Conservation (phyloP, 352 stramenopile genomes). For the Phytophthora capsici region DNA sequence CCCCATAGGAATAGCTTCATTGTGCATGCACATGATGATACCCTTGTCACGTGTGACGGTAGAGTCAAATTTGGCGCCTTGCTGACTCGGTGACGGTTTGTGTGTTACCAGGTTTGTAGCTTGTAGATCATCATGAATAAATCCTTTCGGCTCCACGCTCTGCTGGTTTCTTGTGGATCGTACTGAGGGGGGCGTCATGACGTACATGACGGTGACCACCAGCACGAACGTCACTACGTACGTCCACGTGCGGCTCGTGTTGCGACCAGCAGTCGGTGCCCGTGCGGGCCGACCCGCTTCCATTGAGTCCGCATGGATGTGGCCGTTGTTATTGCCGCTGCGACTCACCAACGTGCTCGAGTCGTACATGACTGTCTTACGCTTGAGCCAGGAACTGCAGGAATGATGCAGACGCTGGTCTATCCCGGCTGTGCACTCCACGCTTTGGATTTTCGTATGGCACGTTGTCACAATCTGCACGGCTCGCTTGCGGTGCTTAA, state of each 20-base stretch:
- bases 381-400: slow-evolving; percentile 22
- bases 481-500: background rate
- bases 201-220: slow-evolving; percentile 25
- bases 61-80: slow-evolving; percentile 23
- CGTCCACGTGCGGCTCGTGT: slow-evolving; percentile 20
- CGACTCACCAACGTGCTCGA: slow-evolving; percentile 29
- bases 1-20: slow-evolving; percentile 46
- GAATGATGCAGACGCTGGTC: slow-evolving; percentile 15
- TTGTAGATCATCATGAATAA: slow-evolving; percentile 1
- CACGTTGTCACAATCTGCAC: background rate
- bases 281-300: slow-evolving; percentile 11
- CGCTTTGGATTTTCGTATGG: background rate
- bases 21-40: slow-evolving; percentile 55
- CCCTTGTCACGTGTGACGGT: slow-evolving; percentile 35
- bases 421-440: slow-evolving; percentile 4
- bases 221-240: slow-evolving; percentile 18
- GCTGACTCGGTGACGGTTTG: slow-evolving; percentile 19
- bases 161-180: background rate
- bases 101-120: slow-evolving; percentile 9
- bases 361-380: slow-evolving; percentile 23
- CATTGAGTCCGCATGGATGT: slow-evolving; percentile 11
- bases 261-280: slow-evolving; percentile 6
- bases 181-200: slow-evolving; percentile 14
- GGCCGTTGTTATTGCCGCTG: slow-evolving; percentile 4
- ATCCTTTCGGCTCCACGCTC: background rate